Percentiles rank a stretch among this genome's conserved stretches.
These are phyloP conservation scores for Phytophthora tentaculata DNA, from an alignment of 352 stramenopile species.

Conservation along the genomic window DNA sequence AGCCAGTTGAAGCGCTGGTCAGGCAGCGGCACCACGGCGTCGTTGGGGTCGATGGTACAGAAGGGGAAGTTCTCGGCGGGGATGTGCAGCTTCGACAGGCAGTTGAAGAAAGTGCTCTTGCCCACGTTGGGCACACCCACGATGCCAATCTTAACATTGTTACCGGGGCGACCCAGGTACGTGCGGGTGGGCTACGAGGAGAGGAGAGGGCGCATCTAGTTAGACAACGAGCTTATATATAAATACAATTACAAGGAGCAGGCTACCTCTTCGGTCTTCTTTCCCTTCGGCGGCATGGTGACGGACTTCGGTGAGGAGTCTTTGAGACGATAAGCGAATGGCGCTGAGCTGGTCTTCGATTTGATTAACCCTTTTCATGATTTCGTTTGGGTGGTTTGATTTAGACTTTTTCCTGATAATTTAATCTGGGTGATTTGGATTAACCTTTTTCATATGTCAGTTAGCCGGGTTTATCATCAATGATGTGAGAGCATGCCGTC, in stretches of 20 bases:
- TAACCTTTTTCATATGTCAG: too few relatives aligned
- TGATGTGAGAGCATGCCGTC: too few relatives aligned
- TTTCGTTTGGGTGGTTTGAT: too few relatives aligned
- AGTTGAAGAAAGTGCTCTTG: conserved; percentile 99
- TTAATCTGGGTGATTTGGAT: conserved; percentile 2
- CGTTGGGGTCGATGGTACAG: conserved; percentile 99
- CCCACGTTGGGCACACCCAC: conserved; percentile 99
- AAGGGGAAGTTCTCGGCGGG: conserved; percentile 95
- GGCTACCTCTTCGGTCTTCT: conserved; percentile 79
- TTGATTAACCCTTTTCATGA: conserved; percentile 14
- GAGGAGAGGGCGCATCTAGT: background rate
- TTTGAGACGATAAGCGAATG: conserved; percentile 35
- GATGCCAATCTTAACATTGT: conserved; percentile 99
- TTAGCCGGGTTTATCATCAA: background rate
- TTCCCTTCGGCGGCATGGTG: conserved; percentile 81
- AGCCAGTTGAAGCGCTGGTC: conserved; percentile 99
- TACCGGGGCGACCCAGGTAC: conserved; percentile 85
- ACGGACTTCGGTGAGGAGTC: conserved; percentile 14
- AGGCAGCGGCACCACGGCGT: conserved; percentile 95
- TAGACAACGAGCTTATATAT: too few relatives aligned
- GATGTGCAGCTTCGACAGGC: conserved; percentile 94
- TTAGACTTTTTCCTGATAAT: background rate
- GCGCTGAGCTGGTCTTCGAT: conserved; percentile 12
- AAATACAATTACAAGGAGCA: too few relatives aligned
- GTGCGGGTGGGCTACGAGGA: conserved; percentile 48